These are phyloP conservation scores for Jackrogersella minutella DNA, from an alignment of 495 filamentous ascomycete genomes.

Conservation along the genomic window DNA sequence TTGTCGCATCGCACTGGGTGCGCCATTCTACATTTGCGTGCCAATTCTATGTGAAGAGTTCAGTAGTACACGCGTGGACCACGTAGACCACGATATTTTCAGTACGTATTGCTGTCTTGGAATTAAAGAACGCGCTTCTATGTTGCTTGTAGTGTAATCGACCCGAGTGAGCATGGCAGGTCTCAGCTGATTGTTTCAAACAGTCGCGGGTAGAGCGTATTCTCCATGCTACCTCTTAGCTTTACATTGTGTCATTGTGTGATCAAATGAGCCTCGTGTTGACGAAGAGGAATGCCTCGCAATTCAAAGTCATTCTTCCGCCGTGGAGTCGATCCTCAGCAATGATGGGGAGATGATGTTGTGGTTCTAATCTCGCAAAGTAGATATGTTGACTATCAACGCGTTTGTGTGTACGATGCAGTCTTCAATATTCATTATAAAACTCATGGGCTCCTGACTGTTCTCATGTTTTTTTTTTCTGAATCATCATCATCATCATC, in stretches of 20 bases:
- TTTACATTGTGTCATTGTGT: neutral
- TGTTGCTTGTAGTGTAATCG: neutral
- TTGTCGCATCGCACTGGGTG: neutral
- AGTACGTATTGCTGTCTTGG: neutral
- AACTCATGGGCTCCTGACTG: slow-evolving; percentile 1
- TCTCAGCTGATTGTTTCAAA: slow-evolving; percentile 27
- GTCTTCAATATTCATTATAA: slow-evolving; percentile 34
- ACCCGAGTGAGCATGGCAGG: slow-evolving; percentile 11
- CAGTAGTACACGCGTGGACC: neutral
- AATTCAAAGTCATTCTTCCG: slow-evolving; percentile 38
- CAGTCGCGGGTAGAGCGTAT: neutral
- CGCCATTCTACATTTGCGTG: slow-evolving; percentile 3
- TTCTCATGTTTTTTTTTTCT: neutral
- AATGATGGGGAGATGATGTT: slow-evolving; percentile 25
- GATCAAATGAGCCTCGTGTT: neutral
- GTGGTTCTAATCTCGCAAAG: slow-evolving; percentile 10
- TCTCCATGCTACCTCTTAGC: neutral
- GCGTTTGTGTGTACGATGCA: slow-evolving; percentile 1
- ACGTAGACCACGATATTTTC: neutral
- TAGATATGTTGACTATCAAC: neutral
- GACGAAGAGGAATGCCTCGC: slow-evolving; percentile 36
- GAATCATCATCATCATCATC: slow-evolving; percentile 26
- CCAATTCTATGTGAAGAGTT: neutral
- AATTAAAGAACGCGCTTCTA: neutral
- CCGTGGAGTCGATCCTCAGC: neutral